Percentiles rank a stretch among this genome's conserved stretches.
These are phyloP conservation scores for Isochrysis galbana DNA, from an alignment of 78 protist species.

Conservation along the genomic window DNA sequence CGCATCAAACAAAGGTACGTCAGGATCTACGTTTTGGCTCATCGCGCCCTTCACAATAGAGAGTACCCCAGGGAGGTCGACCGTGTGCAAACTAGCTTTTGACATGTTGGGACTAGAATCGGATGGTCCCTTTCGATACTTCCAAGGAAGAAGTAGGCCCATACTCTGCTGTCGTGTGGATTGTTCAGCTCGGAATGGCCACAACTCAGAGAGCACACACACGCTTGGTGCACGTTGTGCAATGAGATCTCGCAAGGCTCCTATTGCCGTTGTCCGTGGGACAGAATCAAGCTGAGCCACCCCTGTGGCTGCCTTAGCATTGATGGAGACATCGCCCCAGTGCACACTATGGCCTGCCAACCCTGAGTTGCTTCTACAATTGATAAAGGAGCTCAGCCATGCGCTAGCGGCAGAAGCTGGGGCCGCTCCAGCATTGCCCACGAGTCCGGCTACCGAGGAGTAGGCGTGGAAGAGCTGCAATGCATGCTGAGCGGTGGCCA, in stretches of 20 bases:
- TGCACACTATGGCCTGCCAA: not conserved
- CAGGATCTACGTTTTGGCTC: not conserved
- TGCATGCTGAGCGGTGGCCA: too few relatives aligned
- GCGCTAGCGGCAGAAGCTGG: not conserved
- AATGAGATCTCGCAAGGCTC: not conserved
- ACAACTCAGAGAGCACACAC: not conserved
- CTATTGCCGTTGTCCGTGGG: not conserved
- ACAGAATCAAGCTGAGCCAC: not conserved
- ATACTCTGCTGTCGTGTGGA: not conserved
- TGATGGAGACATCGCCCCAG: not conserved
- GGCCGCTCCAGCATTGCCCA: not conserved
- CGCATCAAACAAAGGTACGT: not conserved
- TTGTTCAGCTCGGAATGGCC: not conserved
- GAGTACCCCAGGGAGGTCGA: not conserved
- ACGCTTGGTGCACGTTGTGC: not conserved
- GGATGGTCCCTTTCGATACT: not conserved
- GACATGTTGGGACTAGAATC: too few relatives aligned
- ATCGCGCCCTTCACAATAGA: not conserved
- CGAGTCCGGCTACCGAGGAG: not conserved
- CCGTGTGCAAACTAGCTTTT: too few relatives aligned
- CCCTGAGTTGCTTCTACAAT: not conserved
- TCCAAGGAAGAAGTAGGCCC: not conserved
- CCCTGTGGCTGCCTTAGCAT: not conserved
- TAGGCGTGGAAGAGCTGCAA: not conserved
- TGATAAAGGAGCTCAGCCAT: not conserved